Evolutionary conservation across 305 asterid genomes (phyloP).

Genomic region (Rubia peregrina): DNA sequence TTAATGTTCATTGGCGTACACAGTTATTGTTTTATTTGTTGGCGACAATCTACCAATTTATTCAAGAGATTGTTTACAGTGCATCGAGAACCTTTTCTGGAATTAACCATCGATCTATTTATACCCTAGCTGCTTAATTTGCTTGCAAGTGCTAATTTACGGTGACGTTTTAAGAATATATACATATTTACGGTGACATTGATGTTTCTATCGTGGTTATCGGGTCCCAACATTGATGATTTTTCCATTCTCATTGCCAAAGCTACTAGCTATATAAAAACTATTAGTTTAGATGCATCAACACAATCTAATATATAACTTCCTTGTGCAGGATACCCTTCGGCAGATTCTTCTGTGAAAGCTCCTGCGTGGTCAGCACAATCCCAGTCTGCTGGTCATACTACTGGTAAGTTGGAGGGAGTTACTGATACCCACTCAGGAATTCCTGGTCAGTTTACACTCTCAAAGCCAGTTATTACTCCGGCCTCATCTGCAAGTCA

Average conservation of each 20-base stretch:
- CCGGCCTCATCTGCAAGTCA: slow-evolving; percentile 43
- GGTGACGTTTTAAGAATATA: background rate
- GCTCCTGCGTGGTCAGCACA: slow-evolving; percentile 72
- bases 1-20: background rate
- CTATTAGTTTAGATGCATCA: slow-evolving; percentile 15
- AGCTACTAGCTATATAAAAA: background rate
- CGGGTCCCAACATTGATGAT: background rate
- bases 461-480: slow-evolving; percentile 41
- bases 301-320: slow-evolving; percentile 9
- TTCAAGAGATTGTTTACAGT: background rate
- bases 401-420: slow-evolving; percentile 51
- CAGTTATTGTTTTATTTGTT: background rate
- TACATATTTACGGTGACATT: background rate
- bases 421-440: slow-evolving; percentile 44
- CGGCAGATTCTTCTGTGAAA: slow-evolving; percentile 41
- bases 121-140: background rate
- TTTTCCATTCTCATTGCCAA: background rate
- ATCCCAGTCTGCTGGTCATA: slow-evolving; percentile 45
- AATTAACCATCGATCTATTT: background rate
- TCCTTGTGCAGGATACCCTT: slow-evolving; percentile 41
- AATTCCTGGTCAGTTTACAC: slow-evolving; percentile 36
- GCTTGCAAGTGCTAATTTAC: background rate
- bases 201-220: background rate
- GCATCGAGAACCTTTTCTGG: background rate
- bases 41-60: background rate